Base-by-base conservation (phyloP, 2,329 filamentous ascomycete species). In the Neoscytalidium dimidiatum region DNA sequence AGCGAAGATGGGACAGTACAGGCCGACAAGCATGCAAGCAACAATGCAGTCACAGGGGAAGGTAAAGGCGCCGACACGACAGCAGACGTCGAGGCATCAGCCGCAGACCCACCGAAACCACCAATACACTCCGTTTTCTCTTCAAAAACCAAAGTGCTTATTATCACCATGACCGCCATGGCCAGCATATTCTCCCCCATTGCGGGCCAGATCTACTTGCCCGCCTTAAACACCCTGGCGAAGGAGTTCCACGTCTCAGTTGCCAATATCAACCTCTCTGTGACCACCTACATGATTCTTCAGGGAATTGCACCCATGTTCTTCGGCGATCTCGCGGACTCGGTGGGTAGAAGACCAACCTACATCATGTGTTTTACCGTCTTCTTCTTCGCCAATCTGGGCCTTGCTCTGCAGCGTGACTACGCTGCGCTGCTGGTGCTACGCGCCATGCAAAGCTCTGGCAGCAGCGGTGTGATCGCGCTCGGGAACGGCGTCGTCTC, bases 401-500 rank as follows among this genome's bases (percentile, higher is more conserved):
- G 69, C 7, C 68, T 78, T n/a, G 73, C 70, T 3, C 52, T 76
- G n/a, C 73, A 75, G 66, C 70, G 73, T 56, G 72, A 70, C 61
- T 77, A 75, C 52, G 69, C 70, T 7, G 74, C 87, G 0, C 75
- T 91, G 21, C 71, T 90, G 33, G 79, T 89, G 2, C 76, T 91
- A 8, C 83, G 88, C 0, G 86, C 85, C 77, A 65, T 90, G 3
- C 88, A 91, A 71, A 87, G 86, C 33, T 81, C 82, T 0, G 88
- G 90, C 0, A 89, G 86, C 72, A 89, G 86, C 69, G 88, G 88
- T 0, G 90, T 89, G 0, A 81, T 92, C n/a, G 88, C 91, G 0
- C 80, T 95, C 1, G 87, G 86, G 0, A 90, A 85, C 67, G 91
- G 88, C 1, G 86, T 92, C 1, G 85, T 94, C 14, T 88, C 89